Percentiles rank a stretch among this genome's conserved stretches.
Evolutionary conservation across 2,329 filamentous ascomycete genomes (phyloP).

Genomic region (Penicillium brasilianum): DNA sequence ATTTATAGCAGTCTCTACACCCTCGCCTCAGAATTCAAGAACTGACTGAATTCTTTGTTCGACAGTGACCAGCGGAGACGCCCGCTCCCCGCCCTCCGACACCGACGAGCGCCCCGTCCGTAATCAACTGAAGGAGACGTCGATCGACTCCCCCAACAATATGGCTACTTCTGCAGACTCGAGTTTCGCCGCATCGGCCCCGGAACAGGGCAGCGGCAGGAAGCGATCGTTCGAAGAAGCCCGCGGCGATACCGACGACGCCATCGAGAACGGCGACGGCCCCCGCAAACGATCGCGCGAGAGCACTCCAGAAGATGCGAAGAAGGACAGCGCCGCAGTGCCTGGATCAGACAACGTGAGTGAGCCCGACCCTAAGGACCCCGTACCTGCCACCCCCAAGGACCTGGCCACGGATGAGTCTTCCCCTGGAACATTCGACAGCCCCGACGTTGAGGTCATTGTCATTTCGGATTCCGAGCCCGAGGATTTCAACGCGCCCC

Average conservation of each 20-base stretch:
- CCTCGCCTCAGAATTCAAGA: constrained; percentile 6
- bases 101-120: constrained; percentile 60
- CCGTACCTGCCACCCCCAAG: constrained; percentile 7
- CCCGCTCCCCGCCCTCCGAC: constrained; percentile 40
- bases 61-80: constrained; percentile 31
- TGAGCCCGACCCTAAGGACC: constrained; percentile 1
- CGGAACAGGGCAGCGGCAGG: constrained; percentile 33
- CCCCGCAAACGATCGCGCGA: constrained; percentile 52
- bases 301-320: constrained; percentile 33
- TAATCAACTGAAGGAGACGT: constrained; percentile 66
- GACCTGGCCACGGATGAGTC: constrained; percentile 13
- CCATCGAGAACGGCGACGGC: constrained; percentile 37
- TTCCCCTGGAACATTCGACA: constrained; percentile 3
- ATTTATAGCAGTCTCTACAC: neutral
- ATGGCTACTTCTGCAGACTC: neutral
- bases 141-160: constrained; percentile 54
- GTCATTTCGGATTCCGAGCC: constrained; percentile 5
- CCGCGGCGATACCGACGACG: constrained; percentile 34
- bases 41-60: constrained; percentile 17
- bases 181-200: constrained; percentile 15
- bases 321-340: neutral
- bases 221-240: constrained; percentile 46
- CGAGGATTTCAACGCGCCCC: neutral
- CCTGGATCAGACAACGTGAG: constrained; percentile 6
- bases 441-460: neutral